These are phyloP conservation scores for Sphenostylis stenocarpa DNA, from an alignment of 306 rosid genomes.

Conservation along the genomic window DNA sequence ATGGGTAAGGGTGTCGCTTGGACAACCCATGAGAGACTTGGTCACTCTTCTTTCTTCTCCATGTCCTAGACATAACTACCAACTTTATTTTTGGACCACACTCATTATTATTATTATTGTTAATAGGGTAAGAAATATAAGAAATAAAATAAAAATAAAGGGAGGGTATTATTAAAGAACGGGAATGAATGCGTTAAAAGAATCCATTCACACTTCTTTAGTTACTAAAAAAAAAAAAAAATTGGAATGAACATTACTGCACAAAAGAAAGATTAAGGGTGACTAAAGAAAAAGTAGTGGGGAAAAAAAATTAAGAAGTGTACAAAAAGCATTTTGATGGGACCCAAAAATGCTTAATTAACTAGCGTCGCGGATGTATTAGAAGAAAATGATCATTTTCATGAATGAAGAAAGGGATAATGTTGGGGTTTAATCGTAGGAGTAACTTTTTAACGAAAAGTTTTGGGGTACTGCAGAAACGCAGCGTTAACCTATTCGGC, in stretches of 20 bases:
- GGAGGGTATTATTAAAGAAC: not conserved
- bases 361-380: not conserved
- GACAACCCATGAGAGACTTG: conserved; percentile 31
- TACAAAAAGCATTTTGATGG: conserved; percentile 36
- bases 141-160: not conserved
- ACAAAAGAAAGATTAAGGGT: not conserved
- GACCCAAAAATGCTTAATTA: conserved; percentile 29
- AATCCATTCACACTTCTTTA: not conserved
- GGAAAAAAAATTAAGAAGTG: not conserved
- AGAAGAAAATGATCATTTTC: not conserved
- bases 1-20: conserved; percentile 14
- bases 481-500: not conserved
- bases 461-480: not conserved
- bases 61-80: not conserved
- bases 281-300: not conserved
- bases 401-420: not conserved
- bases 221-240: conserved; percentile 3
- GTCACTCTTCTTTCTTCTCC: not conserved
- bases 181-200: too few relatives aligned
- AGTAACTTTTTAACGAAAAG: not conserved
- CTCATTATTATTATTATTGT: not conserved
- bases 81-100: conserved; percentile 22
- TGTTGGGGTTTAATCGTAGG: not conserved
- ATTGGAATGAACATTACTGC: not conserved
- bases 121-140: not conserved